These are phyloP conservation scores for Ganoderma boninense DNA, from an alignment of 1,284 basidiomycete species.

Conservation along the genomic window DNA sequence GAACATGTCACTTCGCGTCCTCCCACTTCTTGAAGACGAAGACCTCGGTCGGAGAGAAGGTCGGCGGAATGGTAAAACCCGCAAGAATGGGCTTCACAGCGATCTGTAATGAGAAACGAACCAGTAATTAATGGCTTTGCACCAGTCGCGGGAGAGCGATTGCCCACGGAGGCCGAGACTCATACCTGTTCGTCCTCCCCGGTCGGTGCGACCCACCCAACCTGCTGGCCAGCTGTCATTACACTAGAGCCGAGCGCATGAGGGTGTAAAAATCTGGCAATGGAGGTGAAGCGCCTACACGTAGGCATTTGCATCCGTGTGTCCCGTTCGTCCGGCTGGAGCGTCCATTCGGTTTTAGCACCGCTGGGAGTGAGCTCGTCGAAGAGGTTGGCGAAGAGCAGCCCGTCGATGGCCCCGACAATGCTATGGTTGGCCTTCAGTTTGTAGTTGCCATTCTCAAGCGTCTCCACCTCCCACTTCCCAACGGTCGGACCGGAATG, in stretches of 20 bases:
- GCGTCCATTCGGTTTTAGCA: background rate
- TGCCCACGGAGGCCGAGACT: no score
- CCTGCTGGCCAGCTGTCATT: background rate
- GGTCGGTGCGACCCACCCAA: background rate
- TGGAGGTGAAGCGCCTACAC: background rate
- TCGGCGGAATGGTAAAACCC: background rate
- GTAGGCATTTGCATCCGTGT: background rate
- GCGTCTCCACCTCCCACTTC: background rate
- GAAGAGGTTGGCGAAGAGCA: background rate
- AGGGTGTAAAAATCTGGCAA: background rate
- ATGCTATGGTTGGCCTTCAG: background rate
- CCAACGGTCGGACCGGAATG: no score
- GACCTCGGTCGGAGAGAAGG: background rate
- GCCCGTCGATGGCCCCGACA: background rate
- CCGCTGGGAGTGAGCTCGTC: background rate
- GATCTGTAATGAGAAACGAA: background rate
- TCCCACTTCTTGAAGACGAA: slow-evolving; percentile 2
- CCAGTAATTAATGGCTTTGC: background rate
- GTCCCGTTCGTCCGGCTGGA: background rate
- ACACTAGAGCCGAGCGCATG: background rate
- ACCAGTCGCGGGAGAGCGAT: background rate
- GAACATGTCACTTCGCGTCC: background rate
- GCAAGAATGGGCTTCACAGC: background rate
- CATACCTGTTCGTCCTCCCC: background rate
- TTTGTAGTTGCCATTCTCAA: background rate